Evolutionary conservation across 306 rosid genomes (phyloP).

Genomic region (Cucumis melo): DNA sequence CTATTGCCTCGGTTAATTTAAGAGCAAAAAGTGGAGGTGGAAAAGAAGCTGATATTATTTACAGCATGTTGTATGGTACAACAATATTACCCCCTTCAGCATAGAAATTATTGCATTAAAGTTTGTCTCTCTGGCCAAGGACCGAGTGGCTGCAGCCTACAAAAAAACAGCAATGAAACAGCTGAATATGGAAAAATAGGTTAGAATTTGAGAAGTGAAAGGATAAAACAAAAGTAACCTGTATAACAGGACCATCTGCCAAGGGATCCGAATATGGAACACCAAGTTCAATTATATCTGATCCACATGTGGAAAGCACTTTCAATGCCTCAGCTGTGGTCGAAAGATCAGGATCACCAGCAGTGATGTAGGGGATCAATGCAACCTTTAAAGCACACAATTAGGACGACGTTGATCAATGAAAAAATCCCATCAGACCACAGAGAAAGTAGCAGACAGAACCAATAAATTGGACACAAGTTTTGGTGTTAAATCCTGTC

Average conservation of each 20-base stretch:
- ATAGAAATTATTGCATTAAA: constrained; percentile 46
- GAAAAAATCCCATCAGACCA: neutral
- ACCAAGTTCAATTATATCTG: constrained; percentile 86
- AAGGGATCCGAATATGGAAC: constrained; percentile 91
- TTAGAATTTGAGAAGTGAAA: neutral
- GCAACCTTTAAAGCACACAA: constrained; percentile 57
- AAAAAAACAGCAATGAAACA: constrained; percentile 8
- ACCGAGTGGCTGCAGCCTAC: constrained; percentile 88
- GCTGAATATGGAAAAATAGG: neutral
- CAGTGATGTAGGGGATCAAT: constrained; percentile 76
- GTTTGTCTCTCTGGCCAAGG: constrained; percentile 69
- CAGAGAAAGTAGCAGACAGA: neutral
- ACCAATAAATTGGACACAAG: too few relatives aligned
- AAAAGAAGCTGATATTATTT: neutral
- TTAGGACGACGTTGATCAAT: constrained; percentile 5
- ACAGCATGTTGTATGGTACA: neutral
- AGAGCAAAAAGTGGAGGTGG: neutral
- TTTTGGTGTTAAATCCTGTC: neutral
- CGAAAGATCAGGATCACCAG: constrained; percentile 90
- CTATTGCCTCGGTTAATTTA: neutral
- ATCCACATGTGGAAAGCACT: constrained; percentile 71
- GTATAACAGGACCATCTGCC: constrained; percentile 98
- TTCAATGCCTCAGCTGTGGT: constrained; percentile 82
- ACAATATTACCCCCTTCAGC: constrained; percentile 69
- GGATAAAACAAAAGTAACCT: constrained; percentile 30